These are phyloP conservation scores for Fusarium torreyae DNA, from an alignment of 2,329 filamentous ascomycete genomes.

Conservation along the genomic window DNA sequence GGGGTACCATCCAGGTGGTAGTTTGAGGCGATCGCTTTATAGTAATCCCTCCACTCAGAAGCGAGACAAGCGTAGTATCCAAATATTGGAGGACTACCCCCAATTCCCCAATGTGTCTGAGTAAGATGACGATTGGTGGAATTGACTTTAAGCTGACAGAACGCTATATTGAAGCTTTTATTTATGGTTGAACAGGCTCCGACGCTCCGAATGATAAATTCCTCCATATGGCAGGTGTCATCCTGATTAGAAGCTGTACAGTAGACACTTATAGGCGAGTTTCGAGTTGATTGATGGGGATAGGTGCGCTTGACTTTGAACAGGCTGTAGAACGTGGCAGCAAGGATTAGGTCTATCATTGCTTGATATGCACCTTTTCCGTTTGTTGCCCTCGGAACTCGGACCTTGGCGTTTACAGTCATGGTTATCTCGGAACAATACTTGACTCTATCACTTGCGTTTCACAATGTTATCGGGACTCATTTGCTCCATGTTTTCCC, in stretches of 20 bases:
- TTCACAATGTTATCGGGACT: too few relatives aligned
- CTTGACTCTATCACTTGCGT: too few relatives aligned
- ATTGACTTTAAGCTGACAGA: not conserved
- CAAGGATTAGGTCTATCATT: too few relatives aligned
- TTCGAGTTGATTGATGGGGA: not conserved
- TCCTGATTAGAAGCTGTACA: not conserved
- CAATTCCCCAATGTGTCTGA: not conserved
- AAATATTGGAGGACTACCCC: too few relatives aligned
- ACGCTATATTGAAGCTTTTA: constrained; percentile 5
- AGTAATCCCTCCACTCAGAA: constrained; percentile 17
- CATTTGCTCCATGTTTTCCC: too few relatives aligned
- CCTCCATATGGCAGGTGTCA: constrained; percentile 14
- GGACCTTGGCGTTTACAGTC: too few relatives aligned
- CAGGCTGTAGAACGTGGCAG: too few relatives aligned
- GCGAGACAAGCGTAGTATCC: not conserved
- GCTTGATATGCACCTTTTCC: too few relatives aligned
- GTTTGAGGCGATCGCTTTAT: not conserved
- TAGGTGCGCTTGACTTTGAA: constrained; percentile 15
- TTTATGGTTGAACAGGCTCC: constrained; percentile 29
- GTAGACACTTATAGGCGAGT: not conserved
- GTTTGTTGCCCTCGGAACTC: too few relatives aligned
- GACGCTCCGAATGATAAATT: constrained; percentile 3
- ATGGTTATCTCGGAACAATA: too few relatives aligned
- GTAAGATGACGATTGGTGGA: not conserved
- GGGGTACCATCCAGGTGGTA: not conserved